Conservation (phyloP, 1,139 yeast species). For the Blastobotrys elegans region DNA sequence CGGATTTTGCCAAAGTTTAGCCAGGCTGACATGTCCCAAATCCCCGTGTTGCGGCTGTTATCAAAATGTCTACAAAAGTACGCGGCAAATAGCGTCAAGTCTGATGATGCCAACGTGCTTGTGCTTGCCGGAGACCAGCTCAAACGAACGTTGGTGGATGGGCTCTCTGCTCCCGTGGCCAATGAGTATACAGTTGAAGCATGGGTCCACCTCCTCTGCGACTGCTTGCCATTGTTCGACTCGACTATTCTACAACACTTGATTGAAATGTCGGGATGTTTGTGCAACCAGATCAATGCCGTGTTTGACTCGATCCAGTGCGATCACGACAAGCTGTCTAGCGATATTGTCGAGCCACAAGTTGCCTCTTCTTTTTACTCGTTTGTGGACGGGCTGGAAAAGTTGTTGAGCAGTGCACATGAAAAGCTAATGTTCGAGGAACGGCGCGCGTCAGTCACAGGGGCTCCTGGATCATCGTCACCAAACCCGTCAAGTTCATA, state of each 20-base stretch:
- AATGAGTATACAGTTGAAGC: conserved; percentile 43
- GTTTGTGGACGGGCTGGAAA: conserved; percentile 61
- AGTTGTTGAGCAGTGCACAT: conserved; percentile 57
- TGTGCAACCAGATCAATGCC: conserved; percentile 43
- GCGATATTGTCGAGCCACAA: conserved; percentile 1
- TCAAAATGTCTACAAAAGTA: conserved; percentile 8
- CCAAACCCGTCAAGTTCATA: no score
- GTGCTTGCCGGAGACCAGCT: conserved; percentile 9
- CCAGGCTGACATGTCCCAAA: conserved; percentile 13
- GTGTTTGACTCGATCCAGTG: conserved; percentile 34
- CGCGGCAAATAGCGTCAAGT: background rate
- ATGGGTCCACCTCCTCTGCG: conserved; percentile 45
- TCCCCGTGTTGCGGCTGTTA: conserved; percentile 10
- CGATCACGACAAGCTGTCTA: conserved; percentile 12
- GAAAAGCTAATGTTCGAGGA: conserved; percentile 42
- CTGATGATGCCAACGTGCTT: background rate
- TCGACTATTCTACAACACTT: conserved; percentile 50
- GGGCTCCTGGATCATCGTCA: background rate
- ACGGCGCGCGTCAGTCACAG: conserved; percentile 7
- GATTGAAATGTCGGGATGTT: conserved; percentile 45
- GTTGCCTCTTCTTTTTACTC: conserved; percentile 10
- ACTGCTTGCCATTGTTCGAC: conserved; percentile 45
- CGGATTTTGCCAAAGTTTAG: conserved; percentile 6
- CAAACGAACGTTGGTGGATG: conserved; percentile 37
- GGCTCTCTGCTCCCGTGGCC: conserved; percentile 25